Conservation (phyloP, 2,329 filamentous ascomycete genomes). For the Neofusicoccum laricinum region DNA sequence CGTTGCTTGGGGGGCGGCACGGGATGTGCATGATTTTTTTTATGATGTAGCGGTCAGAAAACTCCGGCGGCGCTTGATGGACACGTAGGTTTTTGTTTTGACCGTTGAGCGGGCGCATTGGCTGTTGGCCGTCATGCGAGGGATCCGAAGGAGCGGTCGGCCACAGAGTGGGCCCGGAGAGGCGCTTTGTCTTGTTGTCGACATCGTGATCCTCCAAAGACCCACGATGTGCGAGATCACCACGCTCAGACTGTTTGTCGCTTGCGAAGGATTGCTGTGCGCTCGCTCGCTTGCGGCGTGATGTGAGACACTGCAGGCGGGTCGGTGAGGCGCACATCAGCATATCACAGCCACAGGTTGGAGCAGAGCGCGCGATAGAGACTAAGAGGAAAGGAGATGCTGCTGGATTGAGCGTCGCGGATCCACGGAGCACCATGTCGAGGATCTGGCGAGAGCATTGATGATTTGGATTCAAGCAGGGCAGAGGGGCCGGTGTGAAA, state of each 20-base stretch:
- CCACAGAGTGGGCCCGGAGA: conserved; percentile 5
- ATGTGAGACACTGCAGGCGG: conserved; percentile 7
- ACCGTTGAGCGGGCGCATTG: conserved; percentile 8
- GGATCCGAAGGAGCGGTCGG: conserved; percentile 14
- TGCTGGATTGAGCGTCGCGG: conserved; percentile 10
- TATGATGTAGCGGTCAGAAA: conserved; percentile 2
- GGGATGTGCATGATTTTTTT: conserved; percentile 11
- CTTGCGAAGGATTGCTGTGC: conserved; percentile 8
- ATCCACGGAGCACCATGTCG: not conserved
- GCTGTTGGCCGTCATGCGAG: conserved; percentile 11
- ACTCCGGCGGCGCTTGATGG: not conserved
- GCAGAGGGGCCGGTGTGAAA: not conserved
- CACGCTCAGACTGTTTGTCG: conserved; percentile 6
- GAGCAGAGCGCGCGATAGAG: not conserved
- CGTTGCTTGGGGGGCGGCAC: not conserved
- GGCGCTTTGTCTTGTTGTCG: conserved; percentile 11
- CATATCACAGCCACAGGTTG: not conserved
- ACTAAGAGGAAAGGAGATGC: not conserved
- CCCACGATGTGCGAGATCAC: conserved; percentile 12
- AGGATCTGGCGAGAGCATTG: not conserved
- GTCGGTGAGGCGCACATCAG: conserved; percentile 2
- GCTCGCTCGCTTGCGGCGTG: conserved; percentile 5
- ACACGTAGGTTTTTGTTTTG: conserved; percentile 3
- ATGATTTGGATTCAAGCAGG: conserved; percentile 6
- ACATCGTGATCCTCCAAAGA: conserved; percentile 12